phyloP scores from a whole-genome alignment of 2,329 filamentous ascomycete species.

The Sphaerulina vaccinii region DNA sequence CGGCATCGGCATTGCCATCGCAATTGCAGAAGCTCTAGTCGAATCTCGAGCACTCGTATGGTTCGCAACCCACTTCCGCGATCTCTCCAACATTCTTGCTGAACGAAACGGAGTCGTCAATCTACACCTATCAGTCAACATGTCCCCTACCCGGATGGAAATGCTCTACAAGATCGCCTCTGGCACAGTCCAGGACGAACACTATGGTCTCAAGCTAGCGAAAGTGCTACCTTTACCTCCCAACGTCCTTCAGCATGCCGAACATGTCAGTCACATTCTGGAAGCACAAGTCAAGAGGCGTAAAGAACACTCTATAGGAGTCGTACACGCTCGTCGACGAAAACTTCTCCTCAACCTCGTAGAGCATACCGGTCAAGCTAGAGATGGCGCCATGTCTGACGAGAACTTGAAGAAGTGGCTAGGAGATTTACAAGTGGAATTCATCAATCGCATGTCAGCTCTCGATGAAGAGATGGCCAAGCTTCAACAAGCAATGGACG shows the following conservation, averaged over 20 bases:
- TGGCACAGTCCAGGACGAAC: slow-evolving; percentile 66
- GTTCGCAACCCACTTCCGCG: slow-evolving; percentile 91
- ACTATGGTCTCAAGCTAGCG: slow-evolving; percentile 84
- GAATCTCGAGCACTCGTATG: slow-evolving; percentile 75
- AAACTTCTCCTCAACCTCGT: slow-evolving; percentile 72
- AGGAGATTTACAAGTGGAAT: slow-evolving; percentile 68
- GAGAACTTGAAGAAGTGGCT: slow-evolving; percentile 64
- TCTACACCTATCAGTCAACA: slow-evolving; percentile 72
- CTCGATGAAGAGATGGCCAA: slow-evolving; percentile 53
- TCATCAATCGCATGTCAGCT: slow-evolving; percentile 67
- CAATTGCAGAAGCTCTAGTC: slow-evolving; percentile 84
- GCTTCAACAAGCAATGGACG: slow-evolving; percentile 2
- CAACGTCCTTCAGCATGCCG: slow-evolving; percentile 66
- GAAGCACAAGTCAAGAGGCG: slow-evolving; percentile 57
- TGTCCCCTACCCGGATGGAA: slow-evolving; percentile 60
- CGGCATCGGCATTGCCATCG: slow-evolving; percentile 82
- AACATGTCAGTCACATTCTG: slow-evolving; percentile 63
- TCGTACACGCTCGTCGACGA: slow-evolving; percentile 62
- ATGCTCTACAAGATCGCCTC: slow-evolving; percentile 85
- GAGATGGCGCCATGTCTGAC: slow-evolving; percentile 63
- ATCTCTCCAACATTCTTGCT: slow-evolving; percentile 72
- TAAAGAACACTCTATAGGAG: slow-evolving; percentile 58
- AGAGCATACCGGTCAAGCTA: slow-evolving; percentile 69
- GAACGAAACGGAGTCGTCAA: slow-evolving; percentile 78
- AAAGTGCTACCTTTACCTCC: slow-evolving; percentile 70